Base-by-base conservation (phyloP, 2,329 filamentous ascomycete genomes). In the Fragosphaeria purpurea region DNA sequence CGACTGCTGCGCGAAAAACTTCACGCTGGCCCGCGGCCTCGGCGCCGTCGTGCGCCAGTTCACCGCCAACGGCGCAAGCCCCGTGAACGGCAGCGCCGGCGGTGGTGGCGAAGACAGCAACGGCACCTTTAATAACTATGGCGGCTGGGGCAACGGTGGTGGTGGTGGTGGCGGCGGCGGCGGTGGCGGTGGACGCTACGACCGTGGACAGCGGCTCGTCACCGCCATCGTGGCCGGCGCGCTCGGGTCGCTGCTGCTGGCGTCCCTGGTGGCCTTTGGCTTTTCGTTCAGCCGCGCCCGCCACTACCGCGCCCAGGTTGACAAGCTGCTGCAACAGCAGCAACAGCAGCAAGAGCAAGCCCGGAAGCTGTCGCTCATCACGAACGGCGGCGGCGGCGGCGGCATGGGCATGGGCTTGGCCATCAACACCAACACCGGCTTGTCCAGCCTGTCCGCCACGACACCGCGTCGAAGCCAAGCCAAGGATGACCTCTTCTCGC, bases 1-100 rank as follows among this genome's bases (percentile, higher is more conserved):
- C 10, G 53, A 56, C 43, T 58, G 56, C 53, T 58, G 56, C 30
- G 12, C 52, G 2, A 45, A 52, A 4, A 56, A 56, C 49, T 58
- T 56, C 43, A 58, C 56, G 1, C 49, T 58, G 39, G 44, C 50
- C 1, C 50, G 52, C 6, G 56, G 56, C 5, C 34, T 56, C n/a
- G 56, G 56, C 10, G 45, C 47, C 4, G 56, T 57, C 6, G 40
- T 50, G 3, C 42, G 51, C 5, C 56, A 58, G 50, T 57, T 56
- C 44, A 53, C 52, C 30, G 7, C 46, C 8, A 45, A 7, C 3
- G 39, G 38, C 35, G 34, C 37, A 7, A 11, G 11, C 35, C 11
- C 35, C 7, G 11, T 37, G 7, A 37, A 37, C 41, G n/a, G 12
- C 9, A 34, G 5, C 7, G 41, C 39, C 11, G 35, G n/a, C 40